These are phyloP conservation scores for Mallotus japonicus DNA, from an alignment of 441 rosid species.

Conservation along the genomic window DNA sequence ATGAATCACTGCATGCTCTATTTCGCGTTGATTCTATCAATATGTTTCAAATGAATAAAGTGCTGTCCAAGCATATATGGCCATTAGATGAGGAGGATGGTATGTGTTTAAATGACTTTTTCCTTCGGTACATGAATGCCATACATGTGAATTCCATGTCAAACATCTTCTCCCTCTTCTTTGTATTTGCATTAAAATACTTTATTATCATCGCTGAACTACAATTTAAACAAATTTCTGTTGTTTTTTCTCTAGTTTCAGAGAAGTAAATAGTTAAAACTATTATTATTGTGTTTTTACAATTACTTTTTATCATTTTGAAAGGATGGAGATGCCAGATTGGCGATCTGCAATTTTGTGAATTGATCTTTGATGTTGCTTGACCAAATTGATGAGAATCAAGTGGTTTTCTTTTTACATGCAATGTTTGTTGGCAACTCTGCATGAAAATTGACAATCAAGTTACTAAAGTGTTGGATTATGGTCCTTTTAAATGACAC, in stretches of 20 bases:
- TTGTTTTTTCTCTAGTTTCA: not conserved
- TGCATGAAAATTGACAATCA: not conserved
- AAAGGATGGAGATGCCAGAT: not conserved
- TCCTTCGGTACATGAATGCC: not conserved
- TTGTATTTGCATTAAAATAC: not conserved
- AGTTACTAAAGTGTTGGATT: not conserved
- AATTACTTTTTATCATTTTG: not conserved
- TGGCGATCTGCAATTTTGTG: not conserved
- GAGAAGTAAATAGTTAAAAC: not conserved
- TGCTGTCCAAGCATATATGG: conserved; percentile 58
- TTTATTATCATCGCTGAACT: not conserved
- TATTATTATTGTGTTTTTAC: not conserved
- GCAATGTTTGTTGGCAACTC: not conserved
- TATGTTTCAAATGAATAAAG: conserved; percentile 75
- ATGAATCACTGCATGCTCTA: conserved; percentile 43
- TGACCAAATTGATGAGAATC: not conserved
- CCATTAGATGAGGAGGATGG: conserved; percentile 43
- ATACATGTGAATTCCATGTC: not conserved
- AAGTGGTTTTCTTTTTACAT: not conserved
- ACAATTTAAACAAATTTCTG: not conserved
- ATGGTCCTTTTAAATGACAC: not conserved
- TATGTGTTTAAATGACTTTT: conserved; percentile 26
- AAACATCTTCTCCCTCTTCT: not conserved
- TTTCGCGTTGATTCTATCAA: conserved; percentile 52
- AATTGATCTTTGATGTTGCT: not conserved